Evolutionary conservation across 345 rosid genomes (phyloP).

Genomic region (Dimocarpus longan): DNA sequence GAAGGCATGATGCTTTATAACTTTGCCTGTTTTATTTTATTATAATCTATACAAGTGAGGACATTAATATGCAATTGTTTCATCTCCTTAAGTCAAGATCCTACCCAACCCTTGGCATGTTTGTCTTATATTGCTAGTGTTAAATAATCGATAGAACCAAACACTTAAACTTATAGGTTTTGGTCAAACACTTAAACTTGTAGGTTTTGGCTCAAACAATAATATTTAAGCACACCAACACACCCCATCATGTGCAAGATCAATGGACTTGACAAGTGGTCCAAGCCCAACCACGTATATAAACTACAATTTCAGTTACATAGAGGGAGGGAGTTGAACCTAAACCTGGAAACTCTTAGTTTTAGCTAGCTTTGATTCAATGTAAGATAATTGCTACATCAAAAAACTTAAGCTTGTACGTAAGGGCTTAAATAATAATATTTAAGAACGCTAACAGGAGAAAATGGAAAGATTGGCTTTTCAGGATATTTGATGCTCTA

Average conservation of each 20-base stretch:
- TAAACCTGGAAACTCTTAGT: not conserved
- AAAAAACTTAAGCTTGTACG: not conserved
- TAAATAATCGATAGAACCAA: not conserved
- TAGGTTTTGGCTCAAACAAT: not conserved
- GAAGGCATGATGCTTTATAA: conserved; percentile 5
- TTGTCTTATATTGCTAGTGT: not conserved
- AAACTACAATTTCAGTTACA: not conserved
- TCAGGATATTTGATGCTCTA: not conserved
- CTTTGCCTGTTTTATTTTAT: not conserved
- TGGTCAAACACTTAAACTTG: not conserved
- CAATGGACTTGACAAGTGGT: not conserved
- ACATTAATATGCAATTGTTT: not conserved
- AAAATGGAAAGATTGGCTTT: not conserved
- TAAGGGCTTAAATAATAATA: not conserved
- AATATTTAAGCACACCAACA: not conserved
- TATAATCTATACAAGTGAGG: not conserved
- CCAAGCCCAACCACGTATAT: not conserved
- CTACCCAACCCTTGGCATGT: not conserved
- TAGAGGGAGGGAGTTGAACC: not conserved
- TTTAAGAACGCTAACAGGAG: not conserved
- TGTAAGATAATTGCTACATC: not conserved
- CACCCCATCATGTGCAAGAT: not conserved
- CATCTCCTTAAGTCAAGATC: conserved; percentile 4
- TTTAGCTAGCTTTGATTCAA: not conserved
- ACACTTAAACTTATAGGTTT: not conserved